Conservation (phyloP, 225 moss, liverwort and hornwort species). For the Thuidium tamariscinum region DNA sequence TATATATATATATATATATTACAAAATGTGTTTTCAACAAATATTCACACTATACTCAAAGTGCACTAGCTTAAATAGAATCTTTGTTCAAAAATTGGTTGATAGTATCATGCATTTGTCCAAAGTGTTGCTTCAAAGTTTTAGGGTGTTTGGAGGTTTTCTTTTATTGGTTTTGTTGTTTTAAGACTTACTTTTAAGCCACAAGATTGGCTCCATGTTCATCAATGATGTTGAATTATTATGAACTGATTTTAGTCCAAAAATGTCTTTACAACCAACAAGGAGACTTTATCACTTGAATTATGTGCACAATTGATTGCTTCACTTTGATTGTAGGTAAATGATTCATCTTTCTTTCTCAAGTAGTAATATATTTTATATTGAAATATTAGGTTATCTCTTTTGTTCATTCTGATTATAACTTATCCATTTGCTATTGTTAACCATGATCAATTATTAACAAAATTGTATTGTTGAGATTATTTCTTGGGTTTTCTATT, state of each 20-base stretch:
- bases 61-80: neutral
- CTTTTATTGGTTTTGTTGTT: neutral
- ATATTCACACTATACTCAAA: neutral
- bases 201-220: neutral
- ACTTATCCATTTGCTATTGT: too few relatives aligned
- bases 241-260: accelerated
- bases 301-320: accelerated
- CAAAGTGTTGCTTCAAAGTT: neutral
- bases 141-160: too few relatives aligned
- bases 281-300: accelerated
- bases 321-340: neutral
- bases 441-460: too few relatives aligned
- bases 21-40: too few relatives aligned
- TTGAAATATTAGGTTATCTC: neutral
- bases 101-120: neutral
- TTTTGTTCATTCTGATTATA: too few relatives aligned
- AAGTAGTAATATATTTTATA: neutral
- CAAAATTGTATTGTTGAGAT: too few relatives aligned
- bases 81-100: too few relatives aligned
- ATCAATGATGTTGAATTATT: neutral
- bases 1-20: too few relatives aligned
- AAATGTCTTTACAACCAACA: accelerated
- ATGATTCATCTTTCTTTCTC: neutral
- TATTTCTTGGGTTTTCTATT: too few relatives aligned
- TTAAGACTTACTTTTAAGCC: neutral